Evolutionary conservation across 1,284 basidiomycete species (phyloP).

Genomic region (Cryptococcus deneoformans): DNA sequence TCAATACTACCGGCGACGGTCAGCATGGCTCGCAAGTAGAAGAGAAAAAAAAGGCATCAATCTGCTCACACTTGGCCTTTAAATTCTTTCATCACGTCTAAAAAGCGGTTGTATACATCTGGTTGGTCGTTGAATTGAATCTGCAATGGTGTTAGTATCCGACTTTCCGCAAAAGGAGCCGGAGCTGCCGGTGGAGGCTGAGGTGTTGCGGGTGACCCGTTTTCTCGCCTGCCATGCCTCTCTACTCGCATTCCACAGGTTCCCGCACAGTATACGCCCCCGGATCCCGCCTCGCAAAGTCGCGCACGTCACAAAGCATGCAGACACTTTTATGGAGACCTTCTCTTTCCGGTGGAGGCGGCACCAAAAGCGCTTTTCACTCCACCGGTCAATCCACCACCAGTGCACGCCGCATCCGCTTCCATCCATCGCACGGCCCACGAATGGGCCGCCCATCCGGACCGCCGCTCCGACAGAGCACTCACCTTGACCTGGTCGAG

Average conservation of each 20-base stretch:
- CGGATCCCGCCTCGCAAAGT: too few species aligned
- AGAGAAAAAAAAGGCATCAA: neutral
- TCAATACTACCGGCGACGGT: slow-evolving; percentile 69
- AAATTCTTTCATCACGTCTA: slow-evolving; percentile 99
- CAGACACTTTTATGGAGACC: too few species aligned
- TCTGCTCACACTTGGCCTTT: slow-evolving; percentile 84
- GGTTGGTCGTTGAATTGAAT: slow-evolving; percentile 87
- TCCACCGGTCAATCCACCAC: neutral
- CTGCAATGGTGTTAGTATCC: slow-evolving; percentile 20
- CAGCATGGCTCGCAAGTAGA: too few species aligned
- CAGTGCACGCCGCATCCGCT: neutral
- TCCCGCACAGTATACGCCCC: too few species aligned
- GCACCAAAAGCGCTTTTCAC: neutral
- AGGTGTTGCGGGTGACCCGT: neutral
- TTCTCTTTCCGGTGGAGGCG: neutral
- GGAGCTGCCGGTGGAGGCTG: slow-evolving; percentile 12
- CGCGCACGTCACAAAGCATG: too few species aligned
- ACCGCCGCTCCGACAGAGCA: slow-evolving; percentile 1
- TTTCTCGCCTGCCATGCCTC: neutral
- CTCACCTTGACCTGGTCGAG: slow-evolving; percentile 87
- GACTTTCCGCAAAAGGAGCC: neutral
- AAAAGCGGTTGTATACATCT: slow-evolving; percentile 94
- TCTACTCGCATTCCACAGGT: neutral
- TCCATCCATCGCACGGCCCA: neutral
- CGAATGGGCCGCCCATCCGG: neutral